phyloP scores from a whole-genome alignment of 2,329 filamentous ascomycete species.

The Clonostachys sp. region DNA sequence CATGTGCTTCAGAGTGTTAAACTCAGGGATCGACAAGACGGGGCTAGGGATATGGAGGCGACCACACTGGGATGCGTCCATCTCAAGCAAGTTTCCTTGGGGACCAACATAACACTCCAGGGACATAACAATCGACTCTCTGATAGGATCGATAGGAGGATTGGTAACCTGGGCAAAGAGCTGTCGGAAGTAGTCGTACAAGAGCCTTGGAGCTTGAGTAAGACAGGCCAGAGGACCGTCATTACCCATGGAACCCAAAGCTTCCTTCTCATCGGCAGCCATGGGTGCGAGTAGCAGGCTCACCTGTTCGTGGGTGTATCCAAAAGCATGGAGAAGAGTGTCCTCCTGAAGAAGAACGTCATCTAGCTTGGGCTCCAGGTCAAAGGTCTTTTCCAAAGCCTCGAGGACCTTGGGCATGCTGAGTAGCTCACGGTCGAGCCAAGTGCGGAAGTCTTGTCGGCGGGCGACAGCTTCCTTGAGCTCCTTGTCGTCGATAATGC shows the following conservation, averaged over 20 bases:
- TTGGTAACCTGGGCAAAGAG: constrained; percentile 98
- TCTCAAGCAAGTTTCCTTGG: constrained; percentile 91
- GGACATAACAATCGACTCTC: constrained; percentile 98
- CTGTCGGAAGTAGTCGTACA: constrained; percentile 97
- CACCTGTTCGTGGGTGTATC: constrained; percentile 94
- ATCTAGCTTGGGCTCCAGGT: constrained; percentile 65
- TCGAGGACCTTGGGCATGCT: constrained; percentile 73
- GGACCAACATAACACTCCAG: constrained; percentile 94
- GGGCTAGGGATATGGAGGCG: constrained; percentile 84
- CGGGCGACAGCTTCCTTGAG: constrained; percentile 84
- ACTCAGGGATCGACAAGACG: constrained; percentile 83
- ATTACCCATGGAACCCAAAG: constrained; percentile 96
- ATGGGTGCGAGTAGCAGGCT: constrained; percentile 88
- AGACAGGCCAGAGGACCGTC: constrained; percentile 90
- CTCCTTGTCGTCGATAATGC: constrained; percentile 91
- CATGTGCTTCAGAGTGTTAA: constrained; percentile 82
- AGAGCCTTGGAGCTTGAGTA: constrained; percentile 79
- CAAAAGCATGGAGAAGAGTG: constrained; percentile 77
- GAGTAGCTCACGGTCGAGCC: constrained; percentile 83
- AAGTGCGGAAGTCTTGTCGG: constrained; percentile 81
- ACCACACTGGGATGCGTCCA: constrained; percentile 85
- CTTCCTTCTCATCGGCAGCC: constrained; percentile 96
- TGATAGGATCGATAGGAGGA: constrained; percentile 93
- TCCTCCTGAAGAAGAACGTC: constrained; percentile 75
- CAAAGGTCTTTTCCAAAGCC: constrained; percentile 51